A percentile compares a stretch with the other conserved stretches of the same genome.
phyloP scores from a whole-genome alignment of 129 eudicot species.

The Artemisia annua region DNA sequence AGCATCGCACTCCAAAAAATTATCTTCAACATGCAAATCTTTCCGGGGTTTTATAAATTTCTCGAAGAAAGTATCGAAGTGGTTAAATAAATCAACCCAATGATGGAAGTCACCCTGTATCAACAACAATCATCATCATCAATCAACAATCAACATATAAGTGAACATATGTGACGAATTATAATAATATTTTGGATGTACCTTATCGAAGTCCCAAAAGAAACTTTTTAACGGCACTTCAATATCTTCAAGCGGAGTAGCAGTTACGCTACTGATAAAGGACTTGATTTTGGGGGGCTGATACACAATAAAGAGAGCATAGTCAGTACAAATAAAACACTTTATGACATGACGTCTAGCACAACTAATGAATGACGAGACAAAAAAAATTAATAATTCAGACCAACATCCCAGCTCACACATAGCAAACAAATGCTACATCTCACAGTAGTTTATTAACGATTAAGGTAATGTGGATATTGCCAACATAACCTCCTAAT shows the following conservation, averaged over 20 bases:
- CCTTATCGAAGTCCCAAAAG: slow-evolving; percentile 98
- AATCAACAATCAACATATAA: slow-evolving; percentile 17
- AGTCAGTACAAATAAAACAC: background rate
- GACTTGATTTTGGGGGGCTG: slow-evolving; percentile 95
- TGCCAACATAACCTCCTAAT: no score
- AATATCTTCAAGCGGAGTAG: slow-evolving; percentile 75
- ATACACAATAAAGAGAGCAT: slow-evolving; percentile 16
- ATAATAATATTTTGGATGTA: slow-evolving; percentile 27
- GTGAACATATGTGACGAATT: background rate
- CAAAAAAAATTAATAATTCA: no score
- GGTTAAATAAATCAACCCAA: slow-evolving; percentile 94
- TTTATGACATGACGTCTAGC: no score
- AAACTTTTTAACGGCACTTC: slow-evolving; percentile 74
- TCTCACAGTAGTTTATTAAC: no score
- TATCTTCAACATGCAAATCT: slow-evolving; percentile 83
- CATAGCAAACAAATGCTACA: no score
- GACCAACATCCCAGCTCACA: no score
- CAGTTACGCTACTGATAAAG: slow-evolving; percentile 65
- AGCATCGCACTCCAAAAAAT: slow-evolving; percentile 74
- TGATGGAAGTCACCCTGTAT: slow-evolving; percentile 97
- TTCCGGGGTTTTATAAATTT: slow-evolving; percentile 85
- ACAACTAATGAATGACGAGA: no score
- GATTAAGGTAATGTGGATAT: no score
- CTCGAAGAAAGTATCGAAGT: slow-evolving; percentile 87
- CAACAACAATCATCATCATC: slow-evolving; percentile 20